Evolutionary conservation across 1,139 yeast species (phyloP).

Genomic region (Meyerozyma sp.): DNA sequence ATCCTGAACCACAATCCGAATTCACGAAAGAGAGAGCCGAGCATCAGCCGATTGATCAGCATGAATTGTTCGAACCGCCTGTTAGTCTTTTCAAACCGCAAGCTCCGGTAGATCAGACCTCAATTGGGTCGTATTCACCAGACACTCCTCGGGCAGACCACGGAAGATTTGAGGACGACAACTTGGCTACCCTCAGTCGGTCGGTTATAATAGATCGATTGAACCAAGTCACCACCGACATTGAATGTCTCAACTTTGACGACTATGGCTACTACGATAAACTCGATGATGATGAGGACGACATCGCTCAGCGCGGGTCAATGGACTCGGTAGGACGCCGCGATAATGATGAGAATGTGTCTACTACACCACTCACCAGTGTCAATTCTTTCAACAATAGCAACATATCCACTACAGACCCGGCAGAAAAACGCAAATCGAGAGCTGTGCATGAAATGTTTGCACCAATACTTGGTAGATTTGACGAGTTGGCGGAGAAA

Average conservation of each 20-base stretch:
- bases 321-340: conserved; percentile 3
- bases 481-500: conserved; percentile 44
- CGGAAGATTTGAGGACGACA: conserved; percentile 7
- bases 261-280: conserved; percentile 14
- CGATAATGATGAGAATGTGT: conserved; percentile 8
- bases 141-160: conserved; percentile 21
- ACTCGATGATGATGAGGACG: conserved; percentile 12
- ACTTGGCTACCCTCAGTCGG: conserved; percentile 21
- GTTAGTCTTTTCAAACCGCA: conserved; percentile 1
- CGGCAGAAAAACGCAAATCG: conserved; percentile 19
- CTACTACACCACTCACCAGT: conserved; percentile 35
- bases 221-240: conserved; percentile 37
- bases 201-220: conserved; percentile 36
- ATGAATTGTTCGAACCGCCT: background rate
- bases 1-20: background rate
- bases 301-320: conserved; percentile 5
- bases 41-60: background rate
- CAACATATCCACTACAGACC: conserved; percentile 3
- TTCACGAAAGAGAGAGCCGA: background rate
- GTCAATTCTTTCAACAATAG: conserved; percentile 26
- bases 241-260: conserved; percentile 24
- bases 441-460: conserved; percentile 41
- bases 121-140: conserved; percentile 34
- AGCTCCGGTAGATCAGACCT: conserved; percentile 6
- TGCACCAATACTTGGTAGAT: conserved; percentile 42